Percentiles rank a stretch among this genome's conserved stretches.
These are phyloP conservation scores for Phlebiopsis gigantea DNA, from an alignment of 768 basidiomycete species.

Conservation along the genomic window DNA sequence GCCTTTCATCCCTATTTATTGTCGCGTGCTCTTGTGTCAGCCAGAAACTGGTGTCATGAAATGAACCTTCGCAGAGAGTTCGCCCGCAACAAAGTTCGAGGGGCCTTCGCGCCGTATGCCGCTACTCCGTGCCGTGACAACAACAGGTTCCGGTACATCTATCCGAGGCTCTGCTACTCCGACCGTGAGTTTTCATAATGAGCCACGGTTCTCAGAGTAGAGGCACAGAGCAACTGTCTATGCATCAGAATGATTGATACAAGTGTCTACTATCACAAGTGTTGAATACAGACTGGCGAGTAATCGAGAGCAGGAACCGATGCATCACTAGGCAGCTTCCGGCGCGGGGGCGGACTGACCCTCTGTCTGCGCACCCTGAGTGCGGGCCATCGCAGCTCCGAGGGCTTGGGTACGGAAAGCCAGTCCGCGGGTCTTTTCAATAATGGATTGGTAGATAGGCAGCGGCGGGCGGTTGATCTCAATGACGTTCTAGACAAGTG, in stretches of 20 bases:
- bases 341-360: slow-evolving; percentile 19
- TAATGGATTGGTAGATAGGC: slow-evolving; percentile 90
- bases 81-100: neutral
- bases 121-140: neutral
- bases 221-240: neutral
- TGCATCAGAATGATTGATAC: neutral
- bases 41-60: too few species aligned
- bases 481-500: slow-evolving; percentile 76
- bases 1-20: too few species aligned
- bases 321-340: slow-evolving; percentile 17
- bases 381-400: slow-evolving; percentile 64
- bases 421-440: slow-evolving; percentile 91
- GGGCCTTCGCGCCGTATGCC: neutral
- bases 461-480: slow-evolving; percentile 88
- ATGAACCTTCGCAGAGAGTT: too few species aligned
- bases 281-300: slow-evolving; percentile 2
- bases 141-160: neutral
- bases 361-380: slow-evolving; percentile 15
- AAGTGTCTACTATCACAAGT: neutral
- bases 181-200: neutral
- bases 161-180: neutral
- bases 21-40: too few species aligned
- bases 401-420: slow-evolving; percentile 88
- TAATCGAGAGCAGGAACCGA: neutral
- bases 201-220: neutral